Base-by-base conservation (phyloP, 768 basidiomycete genomes). In the Coprinellus micaceus region DNA sequence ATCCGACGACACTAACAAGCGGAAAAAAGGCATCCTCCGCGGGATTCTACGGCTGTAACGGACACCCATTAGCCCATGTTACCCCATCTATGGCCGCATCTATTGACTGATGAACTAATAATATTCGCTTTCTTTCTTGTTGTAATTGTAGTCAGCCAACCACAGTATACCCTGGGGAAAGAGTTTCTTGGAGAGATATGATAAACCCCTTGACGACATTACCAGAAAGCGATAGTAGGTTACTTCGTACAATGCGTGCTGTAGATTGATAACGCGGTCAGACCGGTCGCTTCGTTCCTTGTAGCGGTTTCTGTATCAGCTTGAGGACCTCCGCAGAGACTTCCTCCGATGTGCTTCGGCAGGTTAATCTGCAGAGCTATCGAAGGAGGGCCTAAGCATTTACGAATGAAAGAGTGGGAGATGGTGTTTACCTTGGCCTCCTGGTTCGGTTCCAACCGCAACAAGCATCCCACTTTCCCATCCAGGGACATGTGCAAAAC, bases 381-480 rank as follows among this genome's bases (percentile, higher is more conserved):
- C n/a, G n/a, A 39, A 39, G 54, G 44, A 41, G 39, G 49, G 59
- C n/a, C n/a, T n/a, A n/a, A n/a, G n/a, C n/a, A n/a, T n/a, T n/a
- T n/a, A n/a, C n/a, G n/a, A n/a, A n/a, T n/a, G n/a, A n/a, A n/a
- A n/a, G n/a, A n/a, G n/a, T n/a, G n/a, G n/a, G n/a, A n/a, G n/a
- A n/a, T 36, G 58, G 33, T 15, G 19, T 80, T 50, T 66, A 93
- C 94, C 82, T 97, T 96, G 25, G 96, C 97, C 58, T 97, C 94
- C 52, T 84, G 82, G 73, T 98, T 99, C 2, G 97, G 97, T 70
- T 99, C 97, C 26, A 98, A 69, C 53, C 97, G 82, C 60, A 98
- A 71, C 59, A 99, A 75, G 67, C 97, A 98, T 5, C 97, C 97
- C 49, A 98, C 92, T 72, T 98, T 98, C 30, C 96, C 96, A 3